Conservation (phyloP, 2,329 filamentous ascomycete genomes). For the Sarocladium oryzae region DNA sequence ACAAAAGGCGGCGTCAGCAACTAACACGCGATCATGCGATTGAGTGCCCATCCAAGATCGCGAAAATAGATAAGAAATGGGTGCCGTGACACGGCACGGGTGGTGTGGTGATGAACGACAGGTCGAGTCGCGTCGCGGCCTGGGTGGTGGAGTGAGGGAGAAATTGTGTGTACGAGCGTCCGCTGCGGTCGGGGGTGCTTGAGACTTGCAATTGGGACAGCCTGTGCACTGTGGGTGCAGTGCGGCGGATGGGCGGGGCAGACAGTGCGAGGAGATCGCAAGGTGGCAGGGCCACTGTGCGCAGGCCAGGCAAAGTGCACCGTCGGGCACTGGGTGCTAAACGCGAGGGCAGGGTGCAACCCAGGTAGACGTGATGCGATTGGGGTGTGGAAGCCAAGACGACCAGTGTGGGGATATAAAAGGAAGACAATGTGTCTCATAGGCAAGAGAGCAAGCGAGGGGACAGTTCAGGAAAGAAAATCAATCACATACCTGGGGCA, state of each 20-base stretch:
- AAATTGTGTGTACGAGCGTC: slow-evolving; percentile 9
- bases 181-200: slow-evolving; percentile 4
- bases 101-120: slow-evolving; percentile 29
- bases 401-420: neutral
- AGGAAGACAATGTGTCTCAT: neutral
- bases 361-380: neutral
- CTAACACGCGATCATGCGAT: slow-evolving; percentile 27
- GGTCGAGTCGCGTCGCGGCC: slow-evolving; percentile 33
- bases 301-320: neutral
- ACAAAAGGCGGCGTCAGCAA: slow-evolving; percentile 38
- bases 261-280: neutral
- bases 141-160: slow-evolving; percentile 12
- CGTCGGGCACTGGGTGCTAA: neutral
- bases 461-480: neutral
- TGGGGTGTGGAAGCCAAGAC: neutral
- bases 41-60: slow-evolving; percentile 32
- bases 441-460: neutral
- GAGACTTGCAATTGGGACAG: neutral
- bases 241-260: neutral
- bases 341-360: neutral
- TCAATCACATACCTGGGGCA: neutral
- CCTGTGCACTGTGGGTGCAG: neutral
- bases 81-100: slow-evolving; percentile 39
- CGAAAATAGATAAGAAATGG: slow-evolving; percentile 25
- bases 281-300: neutral